Conservation (phyloP, 2,329 filamentous ascomycete species). For the Eutypella sp. region DNA sequence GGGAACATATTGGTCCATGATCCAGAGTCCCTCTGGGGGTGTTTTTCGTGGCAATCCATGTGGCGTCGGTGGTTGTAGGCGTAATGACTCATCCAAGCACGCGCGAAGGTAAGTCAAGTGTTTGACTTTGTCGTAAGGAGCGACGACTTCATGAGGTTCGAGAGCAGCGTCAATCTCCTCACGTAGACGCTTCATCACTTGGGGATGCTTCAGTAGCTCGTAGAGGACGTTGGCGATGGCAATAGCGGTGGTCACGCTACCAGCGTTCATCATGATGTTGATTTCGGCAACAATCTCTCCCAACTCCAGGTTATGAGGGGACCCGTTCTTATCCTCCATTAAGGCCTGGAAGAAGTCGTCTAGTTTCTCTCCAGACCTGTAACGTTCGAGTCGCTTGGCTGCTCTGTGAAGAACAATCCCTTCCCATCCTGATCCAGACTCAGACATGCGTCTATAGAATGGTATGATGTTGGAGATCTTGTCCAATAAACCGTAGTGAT, state of each 20-base stretch:
- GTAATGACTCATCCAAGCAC: conserved; percentile 45
- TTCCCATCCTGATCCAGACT: conserved; percentile 38
- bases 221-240: conserved; percentile 50
- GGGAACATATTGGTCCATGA: conserved; percentile 40
- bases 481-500: conserved; percentile 43
- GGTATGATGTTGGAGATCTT: conserved; percentile 43
- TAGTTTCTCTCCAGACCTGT: conserved; percentile 46
- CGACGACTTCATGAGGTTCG: conserved; percentile 36
- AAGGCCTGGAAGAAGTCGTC: conserved; percentile 55
- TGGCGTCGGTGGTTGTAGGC: conserved; percentile 38
- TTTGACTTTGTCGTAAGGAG: conserved; percentile 45
- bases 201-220: conserved; percentile 44
- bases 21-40: conserved; percentile 36
- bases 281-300: conserved; percentile 55
- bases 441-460: conserved; percentile 33
- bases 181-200: conserved; percentile 32
- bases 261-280: conserved; percentile 48
- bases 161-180: conserved; percentile 42
- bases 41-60: conserved; percentile 39
- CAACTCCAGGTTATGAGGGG: conserved; percentile 43
- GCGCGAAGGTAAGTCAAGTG: conserved; percentile 48
- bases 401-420: conserved; percentile 44
- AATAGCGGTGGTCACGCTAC: conserved; percentile 43
- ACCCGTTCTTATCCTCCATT: conserved; percentile 43
- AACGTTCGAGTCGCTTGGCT: conserved; percentile 37